phyloP scores from a whole-genome alignment of 768 basidiomycete genomes.

The Rhodotorula graminis region DNA sequence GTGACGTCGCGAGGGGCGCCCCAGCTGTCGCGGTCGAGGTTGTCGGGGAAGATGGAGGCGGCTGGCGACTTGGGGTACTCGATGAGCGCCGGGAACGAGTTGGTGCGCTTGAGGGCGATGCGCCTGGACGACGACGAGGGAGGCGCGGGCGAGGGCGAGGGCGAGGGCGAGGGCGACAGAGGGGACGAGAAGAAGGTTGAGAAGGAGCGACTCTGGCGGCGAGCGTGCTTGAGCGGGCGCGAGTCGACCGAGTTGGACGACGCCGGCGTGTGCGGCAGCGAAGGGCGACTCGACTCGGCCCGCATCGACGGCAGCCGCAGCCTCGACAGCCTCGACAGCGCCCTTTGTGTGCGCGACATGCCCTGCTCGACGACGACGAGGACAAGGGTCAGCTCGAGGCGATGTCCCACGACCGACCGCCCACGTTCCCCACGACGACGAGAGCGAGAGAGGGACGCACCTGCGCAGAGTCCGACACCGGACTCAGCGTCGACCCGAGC shows the following conservation, averaged over 20 bases:
- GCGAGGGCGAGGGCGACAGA: background rate
- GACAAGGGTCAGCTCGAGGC: no score
- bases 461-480: background rate
- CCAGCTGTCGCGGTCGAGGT: background rate
- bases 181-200: background rate
- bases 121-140: background rate
- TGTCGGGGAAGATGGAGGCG: no score
- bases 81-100: background rate
- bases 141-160: background rate
- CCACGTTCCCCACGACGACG: background rate
- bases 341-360: background rate
- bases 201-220: background rate
- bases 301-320: background rate
- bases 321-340: background rate
- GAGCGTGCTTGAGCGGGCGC: slow-evolving; percentile 1
- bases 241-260: background rate
- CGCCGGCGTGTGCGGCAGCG: background rate
- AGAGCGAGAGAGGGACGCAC: background rate
- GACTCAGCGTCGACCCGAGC: background rate
- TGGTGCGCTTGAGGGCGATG: background rate
- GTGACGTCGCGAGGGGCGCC: background rate
- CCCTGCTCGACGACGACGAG: no score
- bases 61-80: background rate
- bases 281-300: background rate
- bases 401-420: background rate